A percentile compares a stretch with the other conserved stretches of the same genome.
Conservation (phyloP, 2,329 filamentous ascomycete genomes). For the Epichloe amarillans region DNA sequence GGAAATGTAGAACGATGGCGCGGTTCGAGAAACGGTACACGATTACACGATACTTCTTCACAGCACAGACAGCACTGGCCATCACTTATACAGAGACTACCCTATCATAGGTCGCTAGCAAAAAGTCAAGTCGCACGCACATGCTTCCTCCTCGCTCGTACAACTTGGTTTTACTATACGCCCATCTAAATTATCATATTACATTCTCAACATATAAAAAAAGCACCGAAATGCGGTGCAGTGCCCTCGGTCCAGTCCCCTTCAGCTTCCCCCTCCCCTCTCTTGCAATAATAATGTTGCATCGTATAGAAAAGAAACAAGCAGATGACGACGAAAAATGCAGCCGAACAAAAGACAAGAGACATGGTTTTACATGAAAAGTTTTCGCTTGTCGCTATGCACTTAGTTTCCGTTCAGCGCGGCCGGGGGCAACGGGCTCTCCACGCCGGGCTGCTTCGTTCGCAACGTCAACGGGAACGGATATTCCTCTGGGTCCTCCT, state of each 20-base stretch:
- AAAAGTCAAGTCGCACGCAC: too few species aligned
- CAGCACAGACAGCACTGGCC: too few species aligned
- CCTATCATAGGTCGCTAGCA: too few species aligned
- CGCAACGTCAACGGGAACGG: conserved; percentile 46
- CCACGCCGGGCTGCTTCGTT: conserved; percentile 31
- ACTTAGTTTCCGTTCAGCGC: conserved; percentile 11
- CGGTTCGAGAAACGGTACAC: too few species aligned
- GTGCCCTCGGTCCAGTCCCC: too few species aligned
- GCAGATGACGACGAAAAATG: neutral
- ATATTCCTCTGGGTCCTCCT: conserved; percentile 76
- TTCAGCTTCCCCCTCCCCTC: too few species aligned
- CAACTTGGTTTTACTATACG: neutral
- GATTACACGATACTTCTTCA: too few species aligned
- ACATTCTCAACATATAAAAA: neutral
- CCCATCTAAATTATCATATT: neutral
- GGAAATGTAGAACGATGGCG: too few species aligned
- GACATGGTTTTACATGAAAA: neutral
- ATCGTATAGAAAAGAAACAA: neutral
- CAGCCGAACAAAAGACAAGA: neutral
- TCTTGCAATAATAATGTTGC: neutral
- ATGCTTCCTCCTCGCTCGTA: too few species aligned
- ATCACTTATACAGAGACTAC: too few species aligned
- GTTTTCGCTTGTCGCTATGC: neutral
- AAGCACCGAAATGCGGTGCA: neutral
- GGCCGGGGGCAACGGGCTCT: conserved; percentile 12